phyloP scores from a whole-genome alignment of 73 alveolate species.

The Uronychia binucleata region DNA sequence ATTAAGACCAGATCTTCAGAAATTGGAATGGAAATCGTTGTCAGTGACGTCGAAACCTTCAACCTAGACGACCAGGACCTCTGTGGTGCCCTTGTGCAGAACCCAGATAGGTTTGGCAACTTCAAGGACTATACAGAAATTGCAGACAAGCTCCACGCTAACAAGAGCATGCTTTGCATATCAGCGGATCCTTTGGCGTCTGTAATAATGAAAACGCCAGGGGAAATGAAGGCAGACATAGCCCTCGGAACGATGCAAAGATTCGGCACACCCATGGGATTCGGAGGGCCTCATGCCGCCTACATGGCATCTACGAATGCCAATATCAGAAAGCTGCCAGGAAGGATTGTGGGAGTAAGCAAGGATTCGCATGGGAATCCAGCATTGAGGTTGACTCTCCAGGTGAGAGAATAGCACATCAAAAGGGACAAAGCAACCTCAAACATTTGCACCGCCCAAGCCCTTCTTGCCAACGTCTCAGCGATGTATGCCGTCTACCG shows the following conservation, averaged over 20 bases:
- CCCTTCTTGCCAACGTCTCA: constrained; percentile 92
- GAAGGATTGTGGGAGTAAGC: constrained; percentile 93
- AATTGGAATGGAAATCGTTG: constrained; percentile 77
- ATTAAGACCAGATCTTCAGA: constrained; percentile 83
- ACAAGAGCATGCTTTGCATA: constrained; percentile 36
- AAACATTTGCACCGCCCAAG: constrained; percentile 96
- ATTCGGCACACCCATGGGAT: constrained; percentile 95
- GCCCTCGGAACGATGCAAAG: constrained; percentile 91
- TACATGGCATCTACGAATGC: constrained; percentile 86
- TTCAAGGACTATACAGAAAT: constrained; percentile 65
- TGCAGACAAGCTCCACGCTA: constrained; percentile 41
- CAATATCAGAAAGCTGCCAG: constrained; percentile 92
- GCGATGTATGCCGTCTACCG: constrained; percentile 81
- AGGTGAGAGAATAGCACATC: constrained; percentile 97
- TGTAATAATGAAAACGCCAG: constrained; percentile 70
- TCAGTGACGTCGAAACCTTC: constrained; percentile 62
- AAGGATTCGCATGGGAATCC: constrained; percentile 74
- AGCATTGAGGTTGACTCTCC: constrained; percentile 91
- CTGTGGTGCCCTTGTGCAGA: constrained; percentile 78
- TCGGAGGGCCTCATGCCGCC: constrained; percentile 98
- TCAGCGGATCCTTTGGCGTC: constrained; percentile 71
- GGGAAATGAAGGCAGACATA: constrained; percentile 94
- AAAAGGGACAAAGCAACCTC: constrained; percentile 92
- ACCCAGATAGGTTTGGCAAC: constrained; percentile 75
- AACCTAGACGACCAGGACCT: constrained; percentile 61